Base-by-base conservation (phyloP, 2,329 filamentous ascomycete species). In the Ophiocordyceps sinensis region DNA sequence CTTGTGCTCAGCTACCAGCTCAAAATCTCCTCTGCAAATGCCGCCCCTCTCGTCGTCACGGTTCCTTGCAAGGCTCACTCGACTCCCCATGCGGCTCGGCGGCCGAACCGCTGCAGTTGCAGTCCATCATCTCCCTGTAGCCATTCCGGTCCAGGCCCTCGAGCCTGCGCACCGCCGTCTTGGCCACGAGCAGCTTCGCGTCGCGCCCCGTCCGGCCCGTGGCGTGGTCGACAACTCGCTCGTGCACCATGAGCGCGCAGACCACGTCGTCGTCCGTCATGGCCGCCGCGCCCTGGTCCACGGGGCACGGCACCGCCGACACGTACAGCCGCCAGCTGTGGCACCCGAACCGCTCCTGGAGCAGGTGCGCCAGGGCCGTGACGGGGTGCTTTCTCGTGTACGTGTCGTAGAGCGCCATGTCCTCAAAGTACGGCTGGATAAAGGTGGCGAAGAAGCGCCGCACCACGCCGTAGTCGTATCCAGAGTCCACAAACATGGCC, bases 341-440 rank as follows among this genome's bases (percentile, higher is more conserved):
- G 57, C 89, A 95, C 26, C 70, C 73, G 45, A 86, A 79, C 11
- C 75, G 68, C 11, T 70, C 66, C 9, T 73, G 66, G 44, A 95
- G 65, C 45, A 75, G 66, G 36, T 76, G 75, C 34, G 75, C 66
- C 1, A 94, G 68, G 35, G 75, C 75, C 0, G 84, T 94, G 4
- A 84, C 81, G 0, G 89, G 89, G 50, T 96, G 88, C 29, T 83
- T 83, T 51, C 82, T 85, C 2, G 86, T 87, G 57, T 85, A 95
- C 0, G 75, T 76, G 57, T 96, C 87, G 58, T 94, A 95, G 32
- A 91, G 71, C 3, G 70, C 66, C 79, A 96, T 94, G 58, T 95
- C 82, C 40, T 73, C 67, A 56, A 96, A 96, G 62, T 79, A 94
- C 3, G 77, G 79, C 43, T 72, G 70, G 42, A 96, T 73, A 47